These are phyloP conservation scores for Diospyros kaki DNA, from an alignment of 148 eudicot genomes.

Conservation along the genomic window DNA sequence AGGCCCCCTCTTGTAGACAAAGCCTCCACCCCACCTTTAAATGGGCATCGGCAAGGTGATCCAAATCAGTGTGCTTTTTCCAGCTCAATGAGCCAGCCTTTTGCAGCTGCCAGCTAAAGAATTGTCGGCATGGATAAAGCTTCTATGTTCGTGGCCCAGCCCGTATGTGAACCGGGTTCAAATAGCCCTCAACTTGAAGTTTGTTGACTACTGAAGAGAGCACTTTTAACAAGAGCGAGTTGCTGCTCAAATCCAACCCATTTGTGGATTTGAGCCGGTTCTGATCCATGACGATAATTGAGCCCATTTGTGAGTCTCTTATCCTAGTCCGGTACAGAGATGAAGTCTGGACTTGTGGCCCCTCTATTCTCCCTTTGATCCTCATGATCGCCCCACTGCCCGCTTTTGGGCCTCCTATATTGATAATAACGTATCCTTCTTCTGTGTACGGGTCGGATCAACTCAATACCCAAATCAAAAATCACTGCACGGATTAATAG, in stretches of 20 bases:
- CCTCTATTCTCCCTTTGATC: constrained; percentile 28
- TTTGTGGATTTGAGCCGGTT: too few species aligned
- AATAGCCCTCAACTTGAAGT: constrained; percentile 23
- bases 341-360: constrained; percentile 21
- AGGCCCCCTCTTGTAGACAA: too few species aligned
- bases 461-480: too few species aligned
- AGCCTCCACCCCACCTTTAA: too few species aligned
- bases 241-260: constrained; percentile 35
- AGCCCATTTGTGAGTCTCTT: constrained; percentile 29
- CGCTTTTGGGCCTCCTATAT: constrained; percentile 27
- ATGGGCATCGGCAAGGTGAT: too few species aligned
- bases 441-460: too few species aligned
- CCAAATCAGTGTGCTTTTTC: too few species aligned
- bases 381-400: constrained; percentile 26
- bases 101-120: too few species aligned
- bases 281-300: constrained; percentile 23
- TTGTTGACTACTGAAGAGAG: constrained; percentile 13
- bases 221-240: constrained; percentile 19
- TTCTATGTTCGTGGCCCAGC: constrained; percentile 14
- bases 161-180: constrained; percentile 12
- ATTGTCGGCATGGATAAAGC: not conserved
- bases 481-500: too few species aligned
- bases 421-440: constrained; percentile 22
- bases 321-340: constrained; percentile 28
- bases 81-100: too few species aligned